Base-by-base conservation (phyloP, 768 basidiomycete species). In the Clathrus columnatus region DNA sequence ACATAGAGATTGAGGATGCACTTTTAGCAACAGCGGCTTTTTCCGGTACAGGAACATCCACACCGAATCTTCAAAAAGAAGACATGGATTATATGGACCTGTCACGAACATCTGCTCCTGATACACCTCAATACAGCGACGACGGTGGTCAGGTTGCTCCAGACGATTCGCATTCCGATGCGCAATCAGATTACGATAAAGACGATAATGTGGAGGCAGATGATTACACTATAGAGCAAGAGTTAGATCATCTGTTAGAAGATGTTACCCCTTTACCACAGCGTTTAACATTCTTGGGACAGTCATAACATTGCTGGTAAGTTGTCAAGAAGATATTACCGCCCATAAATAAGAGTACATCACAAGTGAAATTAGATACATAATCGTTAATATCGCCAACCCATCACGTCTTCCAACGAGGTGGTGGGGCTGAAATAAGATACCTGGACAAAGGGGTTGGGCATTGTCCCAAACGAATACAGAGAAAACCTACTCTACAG, bases 401-500 rank as follows among this genome's bases (percentile, higher is more conserved):
- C 41, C 21, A 20, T 21, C 27, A 10, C 6, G 42, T 28, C 8
- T 32, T 30, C 74, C 74, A 75, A 53, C 65, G 64, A 16, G 75
- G 79, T 24, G 72, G 68, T 32, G 76, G 81, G 14, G 70, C 67
- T 46, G 64, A 67, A 45, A 76, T 68, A 29, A 64, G 50, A 62
- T 81, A 81, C 46, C 80, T 81, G 56, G 21, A 28, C 18, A 30
- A 42, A 18, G 21, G 23, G 10, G 16, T 51, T 32, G 26, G 60
- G 41, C 29, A 42, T 21, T 24, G 53, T 28, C 4, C 30, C 36
- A 44, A 45, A 53, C 41, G 6, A 8, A 28, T 30, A 16, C 10
- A 18, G 20, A 16, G 27, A 10, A 21, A 59, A 67, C 83, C 59
- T 67, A 92, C 87, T 86, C 83, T 59, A 83, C 77, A 21, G 91